A percentile compares a stretch with the other conserved stretches of the same genome.
Evolutionary conservation across 345 rosid genomes (phyloP).

Genomic region (Lepidium aucheri): DNA sequence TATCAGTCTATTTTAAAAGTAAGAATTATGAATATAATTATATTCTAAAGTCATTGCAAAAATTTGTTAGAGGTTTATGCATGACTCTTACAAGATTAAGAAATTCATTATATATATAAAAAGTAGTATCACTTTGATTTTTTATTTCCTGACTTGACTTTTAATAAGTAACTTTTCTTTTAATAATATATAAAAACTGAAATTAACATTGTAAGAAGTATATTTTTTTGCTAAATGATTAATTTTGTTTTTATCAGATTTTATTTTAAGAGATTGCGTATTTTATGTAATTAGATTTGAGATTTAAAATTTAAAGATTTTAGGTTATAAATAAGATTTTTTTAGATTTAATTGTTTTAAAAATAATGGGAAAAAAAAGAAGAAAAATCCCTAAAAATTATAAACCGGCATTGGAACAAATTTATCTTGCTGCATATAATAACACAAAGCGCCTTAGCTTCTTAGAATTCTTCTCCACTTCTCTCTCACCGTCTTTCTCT

Average conservation of each 20-base stretch:
- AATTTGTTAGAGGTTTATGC: neutral
- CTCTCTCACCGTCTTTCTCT: constrained; percentile 19
- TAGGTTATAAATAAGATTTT: too few species aligned
- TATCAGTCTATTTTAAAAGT: neutral
- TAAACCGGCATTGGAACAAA: constrained; percentile 23
- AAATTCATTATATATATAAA: too few species aligned
- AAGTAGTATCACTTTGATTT: too few species aligned
- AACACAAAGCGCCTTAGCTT: constrained; percentile 18
- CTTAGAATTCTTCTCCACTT: constrained; percentile 26
- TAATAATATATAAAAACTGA: neutral
- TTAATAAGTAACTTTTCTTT: neutral
- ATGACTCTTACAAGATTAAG: too few species aligned
- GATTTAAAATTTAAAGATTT: too few species aligned
- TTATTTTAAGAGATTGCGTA: too few species aligned
- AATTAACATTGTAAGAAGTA: neutral
- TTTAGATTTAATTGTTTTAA: neutral
- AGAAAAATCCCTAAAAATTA: neutral
- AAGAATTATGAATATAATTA: too few species aligned
- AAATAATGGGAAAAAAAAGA: neutral
- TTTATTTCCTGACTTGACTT: neutral
- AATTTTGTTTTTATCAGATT: too few species aligned
- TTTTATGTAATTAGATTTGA: too few species aligned
- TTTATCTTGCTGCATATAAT: neutral
- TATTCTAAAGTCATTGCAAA: too few species aligned
- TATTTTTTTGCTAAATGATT: too few species aligned